Base-by-base conservation (phyloP, 768 basidiomycete species). In the Cyclocybe cylindracea region DNA sequence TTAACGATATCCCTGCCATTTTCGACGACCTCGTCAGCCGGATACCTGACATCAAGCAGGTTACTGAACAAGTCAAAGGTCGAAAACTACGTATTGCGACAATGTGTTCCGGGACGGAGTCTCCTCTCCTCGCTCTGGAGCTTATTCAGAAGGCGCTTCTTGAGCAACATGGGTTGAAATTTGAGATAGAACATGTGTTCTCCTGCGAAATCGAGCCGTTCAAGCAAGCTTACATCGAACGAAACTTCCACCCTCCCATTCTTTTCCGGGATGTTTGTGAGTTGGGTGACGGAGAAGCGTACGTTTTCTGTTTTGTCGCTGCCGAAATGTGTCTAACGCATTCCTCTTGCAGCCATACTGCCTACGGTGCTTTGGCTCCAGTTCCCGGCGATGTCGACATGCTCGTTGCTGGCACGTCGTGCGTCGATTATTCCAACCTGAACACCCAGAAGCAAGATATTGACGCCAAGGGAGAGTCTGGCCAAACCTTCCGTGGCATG, bases 81-180 rank as follows among this genome's bases (percentile, higher is more conserved):
- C 82, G 94, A 52, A 93, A 89, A 61, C 75, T 98, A 66, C 89
- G 94, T 68, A 83, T 98, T 53, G 95, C 94, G 4, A 98, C 95
- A 9, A 98, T 98, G 95, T 97, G 89, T 70, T 96, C 94, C 38
- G 95, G 95, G 19, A 98, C 95, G 5, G 95, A 98, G 64, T 93
- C 92, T 2, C 95, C 95, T 45, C 80, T 98, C 18, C 84, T 97
- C 34, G 95, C 95, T 10, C 76, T 98, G 41, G 87, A 90, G 31
- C 72, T 95, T 54, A 91, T 97, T 40, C 85, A 86, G 50, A 83
- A 87, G 52, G 82, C 87, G 4, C 80, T 96, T 57, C 69, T 82
- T 31, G 83, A 86, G 31, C 86, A 87, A 58, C 82, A 84, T 58
- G 80, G 74, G 3, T 60, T 87, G 46, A 72, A 78, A 2, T 70